Base-by-base conservation (phyloP, 768 basidiomycete genomes). In the Pholiota molesta region DNA sequence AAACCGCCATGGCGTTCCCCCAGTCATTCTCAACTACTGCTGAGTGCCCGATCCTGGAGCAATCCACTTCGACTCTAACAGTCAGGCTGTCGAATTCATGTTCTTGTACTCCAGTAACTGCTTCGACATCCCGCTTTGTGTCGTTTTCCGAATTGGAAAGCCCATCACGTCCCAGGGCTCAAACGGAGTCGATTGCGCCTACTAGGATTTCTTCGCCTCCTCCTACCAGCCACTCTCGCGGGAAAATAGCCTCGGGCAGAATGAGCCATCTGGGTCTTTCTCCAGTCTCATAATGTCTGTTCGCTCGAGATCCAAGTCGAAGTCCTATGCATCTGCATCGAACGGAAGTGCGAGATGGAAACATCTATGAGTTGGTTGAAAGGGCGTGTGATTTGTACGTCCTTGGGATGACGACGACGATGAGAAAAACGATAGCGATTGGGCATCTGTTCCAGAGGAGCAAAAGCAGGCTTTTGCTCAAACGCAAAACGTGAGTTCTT, bases 401-500 rank as follows among this genome's bases (percentile, higher is more conserved):
- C 66, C 68, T 57, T 69, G 72, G 69, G 67, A 69, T 28, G 64
- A 59, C 10, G 65, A 62, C 9, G 64, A 14, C 63, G 26, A 62
- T 60, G n/a, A 33, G 58, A 49, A 53, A 35, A 7, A 3, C n/a
- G 28, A 26, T 5, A 52, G 11, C 14, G 35, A 37, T 3, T 37
- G 40, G n/a, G 51, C 23, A 23, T 56, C 66, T n/a, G 61, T 72
- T 8, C 72, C 75, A 3, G 68, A 69, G 3, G 72, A 71, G 51
- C 76, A 77, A 59, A 74, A 73, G 40, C 73, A 70, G 60, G 73
- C 67, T 28, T 75, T 71, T 73, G 68, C 67, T 31, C 73, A 62
- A 62, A 78, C 72, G 17, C 63, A 67, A 59, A 69, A 71, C 66
- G 79, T 68, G 59, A 68, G 70, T 66, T 62, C 21, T 60, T 57